Conservation (phyloP, 2,329 filamentous ascomycete genomes). For the Chaetomiaceae sp. region DNA sequence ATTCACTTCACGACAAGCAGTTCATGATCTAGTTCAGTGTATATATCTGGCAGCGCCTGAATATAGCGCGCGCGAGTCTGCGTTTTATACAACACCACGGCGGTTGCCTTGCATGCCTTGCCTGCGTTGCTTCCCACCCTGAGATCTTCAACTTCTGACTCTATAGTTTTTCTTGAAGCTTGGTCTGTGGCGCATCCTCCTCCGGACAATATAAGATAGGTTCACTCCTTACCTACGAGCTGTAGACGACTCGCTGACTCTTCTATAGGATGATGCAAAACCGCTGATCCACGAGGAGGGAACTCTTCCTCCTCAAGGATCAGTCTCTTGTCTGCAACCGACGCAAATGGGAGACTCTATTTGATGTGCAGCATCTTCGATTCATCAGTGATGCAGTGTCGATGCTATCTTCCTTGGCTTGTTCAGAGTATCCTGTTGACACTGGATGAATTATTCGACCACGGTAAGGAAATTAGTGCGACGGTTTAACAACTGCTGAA, state of each 20-base stretch:
- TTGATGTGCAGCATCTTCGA: too few species aligned
- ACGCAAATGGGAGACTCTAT: too few species aligned
- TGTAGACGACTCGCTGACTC: neutral
- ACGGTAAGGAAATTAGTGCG: neutral
- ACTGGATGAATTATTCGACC: neutral
- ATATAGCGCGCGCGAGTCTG: neutral
- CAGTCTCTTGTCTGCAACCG: too few species aligned
- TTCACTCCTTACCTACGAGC: neutral
- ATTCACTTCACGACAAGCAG: neutral
- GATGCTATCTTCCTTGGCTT: too few species aligned
- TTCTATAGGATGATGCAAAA: neutral
- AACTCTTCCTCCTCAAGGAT: too few species aligned
- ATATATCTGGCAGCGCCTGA: neutral
- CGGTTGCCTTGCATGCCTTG: neutral
- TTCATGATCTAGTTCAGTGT: neutral
- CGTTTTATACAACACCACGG: neutral
- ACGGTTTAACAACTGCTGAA: neutral
- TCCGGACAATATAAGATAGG: neutral
- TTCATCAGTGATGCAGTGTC: too few species aligned
- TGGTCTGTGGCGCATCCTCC: neutral
- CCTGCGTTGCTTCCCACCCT: neutral
- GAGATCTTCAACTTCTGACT: neutral
- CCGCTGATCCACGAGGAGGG: too few species aligned
- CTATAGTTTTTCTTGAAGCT: neutral
- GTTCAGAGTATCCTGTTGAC: neutral